These are phyloP conservation scores for Diaporthe citriasiana DNA, from an alignment of 2,329 filamentous ascomycete species.

Conservation along the genomic window DNA sequence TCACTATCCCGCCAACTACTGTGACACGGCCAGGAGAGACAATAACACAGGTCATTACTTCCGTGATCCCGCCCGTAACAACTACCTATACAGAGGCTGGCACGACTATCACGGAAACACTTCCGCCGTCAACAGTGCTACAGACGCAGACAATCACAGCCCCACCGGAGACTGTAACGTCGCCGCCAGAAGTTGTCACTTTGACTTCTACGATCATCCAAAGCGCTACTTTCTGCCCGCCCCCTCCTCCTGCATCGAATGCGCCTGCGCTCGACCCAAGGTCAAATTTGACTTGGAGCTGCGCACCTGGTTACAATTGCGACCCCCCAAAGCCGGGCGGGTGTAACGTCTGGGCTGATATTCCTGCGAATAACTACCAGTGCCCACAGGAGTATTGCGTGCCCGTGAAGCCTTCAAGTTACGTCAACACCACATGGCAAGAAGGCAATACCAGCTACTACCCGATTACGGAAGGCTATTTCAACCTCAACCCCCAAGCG, in stretches of 20 bases:
- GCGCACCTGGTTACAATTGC: conserved; percentile 66
- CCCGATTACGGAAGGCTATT: conserved; percentile 69
- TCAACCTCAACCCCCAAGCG: conserved; percentile 72
- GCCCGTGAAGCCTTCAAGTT: conserved; percentile 55
- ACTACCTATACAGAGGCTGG: conserved; percentile 24
- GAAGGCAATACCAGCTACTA: conserved; percentile 64
- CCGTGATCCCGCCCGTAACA: conserved; percentile 42
- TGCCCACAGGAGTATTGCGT: conserved; percentile 63
- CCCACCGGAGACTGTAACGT: conserved; percentile 46
- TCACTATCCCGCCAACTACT: conserved; percentile 36
- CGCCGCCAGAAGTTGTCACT: conserved; percentile 47
- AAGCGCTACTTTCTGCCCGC: conserved; percentile 58
- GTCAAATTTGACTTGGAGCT: conserved; percentile 67
- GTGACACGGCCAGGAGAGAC: conserved; percentile 41
- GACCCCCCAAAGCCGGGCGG: conserved; percentile 62
- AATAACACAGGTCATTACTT: conserved; percentile 33
- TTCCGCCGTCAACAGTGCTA: conserved; percentile 3
- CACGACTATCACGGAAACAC: conserved; percentile 9
- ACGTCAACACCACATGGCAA: conserved; percentile 58
- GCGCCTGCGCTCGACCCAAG: conserved; percentile 48
- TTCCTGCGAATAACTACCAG: conserved; percentile 61
- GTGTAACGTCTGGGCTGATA: conserved; percentile 66
- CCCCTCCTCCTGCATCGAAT: conserved; percentile 56
- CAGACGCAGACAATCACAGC: conserved; percentile 38
- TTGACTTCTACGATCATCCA: conserved; percentile 53